Conservation (phyloP, 495 filamentous ascomycete genomes). For the Penicillium odoratum region DNA sequence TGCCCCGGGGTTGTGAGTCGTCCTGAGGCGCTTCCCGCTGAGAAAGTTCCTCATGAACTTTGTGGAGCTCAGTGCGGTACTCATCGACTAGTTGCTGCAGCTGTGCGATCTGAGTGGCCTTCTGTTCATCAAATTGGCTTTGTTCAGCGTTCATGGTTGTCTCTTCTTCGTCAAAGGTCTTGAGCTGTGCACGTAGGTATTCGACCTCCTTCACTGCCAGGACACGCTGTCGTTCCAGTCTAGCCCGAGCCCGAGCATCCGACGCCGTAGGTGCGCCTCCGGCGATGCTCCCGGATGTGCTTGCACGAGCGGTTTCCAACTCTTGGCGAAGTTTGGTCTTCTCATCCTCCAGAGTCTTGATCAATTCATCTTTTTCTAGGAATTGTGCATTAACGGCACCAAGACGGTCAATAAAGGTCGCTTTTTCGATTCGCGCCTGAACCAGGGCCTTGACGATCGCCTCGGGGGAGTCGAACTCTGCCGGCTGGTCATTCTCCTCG, state of each 20-base stretch:
- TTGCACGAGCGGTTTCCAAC: conserved; percentile 64
- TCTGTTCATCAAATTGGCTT: conserved; percentile 69
- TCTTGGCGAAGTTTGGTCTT: conserved; percentile 59
- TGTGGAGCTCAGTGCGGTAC: conserved; percentile 81
- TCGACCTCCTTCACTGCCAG: conserved; percentile 90
- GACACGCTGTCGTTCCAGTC: conserved; percentile 79
- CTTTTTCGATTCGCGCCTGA: conserved; percentile 76
- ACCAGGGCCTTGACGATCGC: conserved; percentile 81
- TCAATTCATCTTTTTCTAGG: conserved; percentile 73
- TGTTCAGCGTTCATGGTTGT: conserved; percentile 73
- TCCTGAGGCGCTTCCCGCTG: conserved; percentile 52
- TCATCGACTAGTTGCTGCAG: conserved; percentile 84
- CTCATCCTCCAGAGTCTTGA: conserved; percentile 70
- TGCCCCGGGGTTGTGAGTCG: conserved; percentile 35
- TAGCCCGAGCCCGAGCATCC: conserved; percentile 60
- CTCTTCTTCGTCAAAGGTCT: conserved; percentile 88
- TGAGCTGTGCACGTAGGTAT: conserved; percentile 87
- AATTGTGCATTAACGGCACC: conserved; percentile 79
- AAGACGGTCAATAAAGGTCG: conserved; percentile 71
- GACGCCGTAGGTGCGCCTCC: conserved; percentile 38
- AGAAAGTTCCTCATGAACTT: conserved; percentile 67
- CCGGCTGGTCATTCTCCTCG: conserved; percentile 59
- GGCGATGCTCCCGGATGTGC: conserved; percentile 21
- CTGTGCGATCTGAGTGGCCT: conserved; percentile 71
- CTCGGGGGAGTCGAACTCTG: conserved; percentile 86